Base-by-base conservation (phyloP, 495 filamentous ascomycete genomes). In the Oidiodendron maius region DNA sequence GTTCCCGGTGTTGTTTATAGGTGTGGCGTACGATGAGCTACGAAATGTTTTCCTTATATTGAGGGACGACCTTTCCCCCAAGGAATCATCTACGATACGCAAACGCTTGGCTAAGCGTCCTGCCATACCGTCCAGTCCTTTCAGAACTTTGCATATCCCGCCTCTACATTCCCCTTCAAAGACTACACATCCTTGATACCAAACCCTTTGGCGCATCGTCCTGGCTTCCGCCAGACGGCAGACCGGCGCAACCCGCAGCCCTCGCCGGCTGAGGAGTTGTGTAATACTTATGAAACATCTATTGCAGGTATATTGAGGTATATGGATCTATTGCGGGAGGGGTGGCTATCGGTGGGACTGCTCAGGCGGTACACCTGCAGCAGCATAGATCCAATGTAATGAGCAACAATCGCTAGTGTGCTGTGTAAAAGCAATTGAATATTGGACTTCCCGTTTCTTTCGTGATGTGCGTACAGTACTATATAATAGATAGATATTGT, bases 311-410 rank as follows among this genome's bases (percentile, higher is more conserved):
- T 8, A 38, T 25, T 17, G 26, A 30, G 5, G 12, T 30, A 5
- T 12, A 44, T 15, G 26, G 40, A 42, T 20, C 39, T 16, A 8
- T 3, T 16, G 36, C 15, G 39, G 21, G 40, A 42, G n/a, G n/a
- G n/a, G n/a, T n/a, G n/a, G n/a, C n/a, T n/a, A n/a, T n/a, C n/a
- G 26, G 12, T 40, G 37, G 41, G 23, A 2, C 24, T 44, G 18
- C 24, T 28, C 1, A 30, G 41, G 23, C n/a, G 17, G 26, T 23
- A n/a, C 10, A 4, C 3, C 39, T 28, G 25, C 41, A 44, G 41
- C 30, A 42, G 40, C 21, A 42, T 44, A 44, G 41, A 44, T 44
- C 41, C 41, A 23, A 5, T 30, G 24, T 44, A 44, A 44, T 44
- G 41, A 30, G 10, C 6, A 42, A 24, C n/a, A n/a, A n/a, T n/a